Conservation (phyloP, 257 asterid genomes). For the Salvia rosmarinus region DNA sequence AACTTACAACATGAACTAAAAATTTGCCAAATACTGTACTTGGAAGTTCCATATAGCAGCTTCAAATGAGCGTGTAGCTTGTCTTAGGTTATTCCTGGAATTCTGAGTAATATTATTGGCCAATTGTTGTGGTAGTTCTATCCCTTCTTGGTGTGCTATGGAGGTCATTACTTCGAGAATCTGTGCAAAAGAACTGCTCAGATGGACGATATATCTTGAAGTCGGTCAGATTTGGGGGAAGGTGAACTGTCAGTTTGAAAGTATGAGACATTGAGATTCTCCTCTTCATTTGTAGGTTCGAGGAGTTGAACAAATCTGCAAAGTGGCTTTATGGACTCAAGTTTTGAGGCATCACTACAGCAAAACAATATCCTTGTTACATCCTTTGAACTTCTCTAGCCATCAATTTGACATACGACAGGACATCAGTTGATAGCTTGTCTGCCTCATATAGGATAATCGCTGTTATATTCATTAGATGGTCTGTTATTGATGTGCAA, state of each 20-base stretch:
- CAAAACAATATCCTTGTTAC: constrained; percentile 71
- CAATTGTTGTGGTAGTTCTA: constrained; percentile 53
- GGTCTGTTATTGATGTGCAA: constrained; percentile 25
- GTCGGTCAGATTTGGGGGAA: constrained; percentile 3
- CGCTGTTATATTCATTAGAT: constrained; percentile 40
- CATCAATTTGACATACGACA: constrained; percentile 73
- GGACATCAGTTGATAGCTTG: constrained; percentile 69
- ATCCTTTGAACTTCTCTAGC: constrained; percentile 69
- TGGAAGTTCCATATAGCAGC: constrained; percentile 81
- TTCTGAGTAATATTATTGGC: constrained; percentile 60
- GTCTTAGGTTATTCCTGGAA: constrained; percentile 79
- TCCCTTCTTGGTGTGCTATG: constrained; percentile 69
- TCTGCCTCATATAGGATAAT: constrained; percentile 70
- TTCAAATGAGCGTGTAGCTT: constrained; percentile 87
- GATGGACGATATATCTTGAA: constrained; percentile 27
- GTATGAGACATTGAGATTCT: constrained; percentile 20
- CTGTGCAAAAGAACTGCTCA: constrained; percentile 40
- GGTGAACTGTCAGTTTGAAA: neutral
- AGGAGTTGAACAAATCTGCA: constrained; percentile 66
- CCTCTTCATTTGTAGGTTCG: constrained; percentile 78
- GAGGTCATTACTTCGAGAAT: constrained; percentile 60
- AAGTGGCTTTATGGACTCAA: constrained; percentile 60
- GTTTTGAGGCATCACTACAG: constrained; percentile 76
- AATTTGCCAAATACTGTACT: constrained; percentile 46
- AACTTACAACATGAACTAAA: constrained; percentile 21